Evolutionary conservation across 352 stramenopile species (phyloP), one percentile per base, ranked within the genome.

Genomic region (Phytophthora boehmeriae): DNA sequence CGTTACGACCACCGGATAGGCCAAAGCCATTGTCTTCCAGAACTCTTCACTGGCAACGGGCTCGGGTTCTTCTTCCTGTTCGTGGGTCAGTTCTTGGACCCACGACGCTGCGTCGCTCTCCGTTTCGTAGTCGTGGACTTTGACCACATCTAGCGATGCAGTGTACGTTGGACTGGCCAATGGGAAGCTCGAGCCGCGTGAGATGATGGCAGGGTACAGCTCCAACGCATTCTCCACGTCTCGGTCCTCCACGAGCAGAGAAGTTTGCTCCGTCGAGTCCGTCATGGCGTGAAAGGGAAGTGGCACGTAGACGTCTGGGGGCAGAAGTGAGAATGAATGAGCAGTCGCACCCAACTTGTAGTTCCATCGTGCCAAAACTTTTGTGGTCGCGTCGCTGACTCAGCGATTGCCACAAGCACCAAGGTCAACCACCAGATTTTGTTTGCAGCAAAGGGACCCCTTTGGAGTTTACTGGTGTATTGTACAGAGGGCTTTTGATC

Each of bases 121-220:
- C 2, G 58, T 63, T 42, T 80, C 70, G 57, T 75, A 68, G 42
- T 75, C 61, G 23, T 71, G 58, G 13, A 75, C 25, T 54, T 79
- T 80, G n/a, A 80, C 60, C 53, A 80, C 69, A 41, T 74, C 70
- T 28, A 72, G 44, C 1, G 68, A 73, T 10, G 71, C 53, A 9
- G 70, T 48, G 52, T 81, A 86, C 43, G 68, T 81, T 19, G 80
- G 80, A 36, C 80, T 89, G 23, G 64, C 55, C 17, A 77, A 69
- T 32, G 77, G 66, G 55, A 86, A 88, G 58, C 68, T 82, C 54
- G 73, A 71, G 49, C 70, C 76, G 57, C 77, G 80, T 34, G 73
- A 71, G 62, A 86, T 75, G 53, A 89, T 76, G 25, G 77, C 52
- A 9, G 64, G 64, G 5, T 52, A 25, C 10, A 68, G 66, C 11